Conservation (phyloP, 2,329 filamentous ascomycete species). For the Aaosphaeria pasadenensis region DNA sequence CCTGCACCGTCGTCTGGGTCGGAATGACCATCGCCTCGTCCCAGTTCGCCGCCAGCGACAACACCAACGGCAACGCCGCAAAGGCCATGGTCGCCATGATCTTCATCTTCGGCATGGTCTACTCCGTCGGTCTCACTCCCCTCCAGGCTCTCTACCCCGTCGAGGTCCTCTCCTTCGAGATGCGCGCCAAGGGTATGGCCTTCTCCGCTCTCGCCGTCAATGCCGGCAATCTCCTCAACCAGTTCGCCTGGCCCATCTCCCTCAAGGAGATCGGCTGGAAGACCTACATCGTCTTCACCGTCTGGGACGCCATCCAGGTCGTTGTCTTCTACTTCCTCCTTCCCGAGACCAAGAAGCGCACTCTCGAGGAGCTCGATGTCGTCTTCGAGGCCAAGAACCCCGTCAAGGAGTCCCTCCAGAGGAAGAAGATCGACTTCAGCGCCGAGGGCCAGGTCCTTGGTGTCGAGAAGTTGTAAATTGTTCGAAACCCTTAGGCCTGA, state of each 20-base stretch:
- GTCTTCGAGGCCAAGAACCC: constrained; percentile 21
- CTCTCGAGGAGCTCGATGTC: constrained; percentile 23
- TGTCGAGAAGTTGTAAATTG: constrained; percentile 22
- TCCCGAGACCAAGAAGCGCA: constrained; percentile 26
- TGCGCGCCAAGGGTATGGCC: constrained; percentile 33
- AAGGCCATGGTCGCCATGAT: constrained; percentile 26
- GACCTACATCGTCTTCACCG: not conserved
- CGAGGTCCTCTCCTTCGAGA: constrained; percentile 34
- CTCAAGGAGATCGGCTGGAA: constrained; percentile 21
- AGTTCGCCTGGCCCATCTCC: constrained; percentile 27
- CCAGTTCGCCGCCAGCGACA: not conserved
- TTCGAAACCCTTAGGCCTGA: no score
- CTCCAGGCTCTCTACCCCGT: constrained; percentile 32
- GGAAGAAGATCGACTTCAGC: constrained; percentile 21
- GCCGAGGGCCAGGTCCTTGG: constrained; percentile 16
- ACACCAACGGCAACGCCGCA: not conserved
- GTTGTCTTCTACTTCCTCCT: constrained; percentile 17
- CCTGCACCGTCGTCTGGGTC: constrained; percentile 22
- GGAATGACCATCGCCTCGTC: not conserved
- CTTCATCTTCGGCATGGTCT: constrained; percentile 33
- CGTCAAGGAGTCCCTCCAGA: constrained; percentile 17
- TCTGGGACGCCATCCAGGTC: not conserved
- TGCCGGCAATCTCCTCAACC: constrained; percentile 23
- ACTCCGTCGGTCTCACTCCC: constrained; percentile 32
- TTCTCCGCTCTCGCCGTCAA: constrained; percentile 4